Evolutionary conservation across 2,329 filamentous ascomycete species (phyloP), one percentile per base, ranked within the genome.

Genomic region (Taxawa tesnikishii): DNA sequence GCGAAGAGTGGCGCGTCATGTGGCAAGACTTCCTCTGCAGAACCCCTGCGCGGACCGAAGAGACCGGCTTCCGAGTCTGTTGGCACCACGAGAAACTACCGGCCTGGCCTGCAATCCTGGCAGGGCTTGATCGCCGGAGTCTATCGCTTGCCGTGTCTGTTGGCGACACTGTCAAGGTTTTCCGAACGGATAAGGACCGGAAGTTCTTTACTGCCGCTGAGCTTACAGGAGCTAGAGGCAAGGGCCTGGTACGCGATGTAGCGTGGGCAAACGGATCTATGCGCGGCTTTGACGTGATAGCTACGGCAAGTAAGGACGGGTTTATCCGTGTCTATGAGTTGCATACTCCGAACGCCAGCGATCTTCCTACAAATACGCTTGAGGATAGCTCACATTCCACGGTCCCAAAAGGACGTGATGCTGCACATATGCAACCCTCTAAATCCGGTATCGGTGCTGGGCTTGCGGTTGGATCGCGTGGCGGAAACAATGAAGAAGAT

Each of bases 231-330:
- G 82, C 94, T 45, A 68, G 73, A 6, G 76, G 78, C 1, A 68
- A 73, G 6, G 76, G 78, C 1, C 67, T 96, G 24, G 81, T 94
- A 5, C 70, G 88, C 29, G 87, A 94, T 52, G 73, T 94, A 2
- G 79, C 83, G 2, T 98, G 90, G 90, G 84, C 88, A 1, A 81
- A 85, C 29, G 88, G 85, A 9, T 92, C 85, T 42, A 84, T 92
- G 46, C 67, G 87, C 24, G 88, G 88, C 1, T 88, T 83, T 53
- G 90, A 98, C 54, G 70, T 88, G 36, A 71, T 96, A 45, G 90
- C 88, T 3, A 92, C 87, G 5, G 88, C 85, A 3, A 90, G 83
- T 51, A 92, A 92, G 55, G 90, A 98, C 51, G 88, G 90, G 3
- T 78, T 75, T 45, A 75, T 94, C 25, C 72, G 88, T 25, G 79